Percentiles rank a stretch among this genome's conserved stretches.
phyloP scores from a whole-genome alignment of 768 basidiomycete species.

The Boletus pseudopeckii region DNA sequence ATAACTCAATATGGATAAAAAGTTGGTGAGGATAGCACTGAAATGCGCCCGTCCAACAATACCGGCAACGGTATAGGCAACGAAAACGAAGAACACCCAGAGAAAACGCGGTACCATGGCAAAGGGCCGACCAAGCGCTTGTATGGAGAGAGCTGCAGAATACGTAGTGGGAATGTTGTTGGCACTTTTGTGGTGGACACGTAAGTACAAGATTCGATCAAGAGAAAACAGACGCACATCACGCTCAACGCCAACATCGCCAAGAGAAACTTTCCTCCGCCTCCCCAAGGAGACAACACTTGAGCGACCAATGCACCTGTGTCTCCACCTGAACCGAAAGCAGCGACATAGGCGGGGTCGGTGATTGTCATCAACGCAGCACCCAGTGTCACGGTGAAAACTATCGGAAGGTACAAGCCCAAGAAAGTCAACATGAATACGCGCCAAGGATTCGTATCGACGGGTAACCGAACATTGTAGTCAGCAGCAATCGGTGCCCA shows the following conservation, averaged over 20 bases:
- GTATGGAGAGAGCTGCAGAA: slow-evolving; percentile 45
- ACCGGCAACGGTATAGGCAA: slow-evolving; percentile 38
- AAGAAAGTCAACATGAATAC: slow-evolving; percentile 50
- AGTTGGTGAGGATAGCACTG: slow-evolving; percentile 39
- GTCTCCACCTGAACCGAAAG: slow-evolving; percentile 36
- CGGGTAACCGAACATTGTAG: slow-evolving; percentile 50
- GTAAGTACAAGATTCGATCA: neutral
- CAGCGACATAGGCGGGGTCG: slow-evolving; percentile 36
- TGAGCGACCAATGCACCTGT: slow-evolving; percentile 45
- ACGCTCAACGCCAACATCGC: slow-evolving; percentile 41
- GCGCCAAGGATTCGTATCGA: slow-evolving; percentile 37
- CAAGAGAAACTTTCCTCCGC: slow-evolving; percentile 40
- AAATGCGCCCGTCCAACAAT: slow-evolving; percentile 44
- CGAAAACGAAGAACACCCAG: slow-evolving; percentile 42
- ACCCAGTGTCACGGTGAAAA: slow-evolving; percentile 36
- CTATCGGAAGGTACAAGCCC: slow-evolving; percentile 47
- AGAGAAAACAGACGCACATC: slow-evolving; percentile 29
- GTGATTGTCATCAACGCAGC: slow-evolving; percentile 43
- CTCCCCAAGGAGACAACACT: slow-evolving; percentile 43
- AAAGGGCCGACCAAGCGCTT: slow-evolving; percentile 42
- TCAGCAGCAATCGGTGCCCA: slow-evolving; percentile 55
- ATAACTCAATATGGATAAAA: slow-evolving; percentile 43
- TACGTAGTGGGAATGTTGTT: slow-evolving; percentile 45
- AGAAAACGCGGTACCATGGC: slow-evolving; percentile 43
- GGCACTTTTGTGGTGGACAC: slow-evolving; percentile 21